Conservation (phyloP, 2,329 filamentous ascomycete species). For the Fusarium begoniae region DNA sequence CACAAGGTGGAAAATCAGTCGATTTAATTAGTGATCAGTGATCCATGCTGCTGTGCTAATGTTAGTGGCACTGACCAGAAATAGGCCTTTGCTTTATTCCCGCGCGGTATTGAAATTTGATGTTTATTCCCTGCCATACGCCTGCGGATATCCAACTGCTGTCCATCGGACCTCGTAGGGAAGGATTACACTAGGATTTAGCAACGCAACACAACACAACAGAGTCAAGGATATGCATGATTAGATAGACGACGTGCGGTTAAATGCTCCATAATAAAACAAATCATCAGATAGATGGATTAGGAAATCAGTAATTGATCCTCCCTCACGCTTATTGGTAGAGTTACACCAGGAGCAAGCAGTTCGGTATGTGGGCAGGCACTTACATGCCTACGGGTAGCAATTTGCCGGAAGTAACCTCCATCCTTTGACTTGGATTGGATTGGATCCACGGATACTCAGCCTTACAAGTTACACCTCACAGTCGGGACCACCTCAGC, state of each 20-base stretch:
- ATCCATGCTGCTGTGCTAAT: not conserved
- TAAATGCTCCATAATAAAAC: not conserved
- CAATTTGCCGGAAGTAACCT: slow-evolving; percentile 9
- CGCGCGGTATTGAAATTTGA: not conserved
- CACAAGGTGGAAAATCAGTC: slow-evolving; percentile 33
- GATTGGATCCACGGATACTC: not conserved
- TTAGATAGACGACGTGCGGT: not conserved
- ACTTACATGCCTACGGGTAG: not conserved
- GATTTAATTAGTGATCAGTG: slow-evolving; percentile 1
- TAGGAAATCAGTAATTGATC: slow-evolving; percentile 17
- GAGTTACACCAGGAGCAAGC: not conserved
- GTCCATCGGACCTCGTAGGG: not conserved
- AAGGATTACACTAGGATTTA: not conserved
- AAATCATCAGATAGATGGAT: not conserved
- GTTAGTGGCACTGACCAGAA: not conserved
- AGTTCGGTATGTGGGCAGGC: not conserved
- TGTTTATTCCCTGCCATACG: not conserved
- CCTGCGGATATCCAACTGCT: not conserved
- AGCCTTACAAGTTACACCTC: slow-evolving; percentile 31
- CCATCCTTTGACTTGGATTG: not conserved
- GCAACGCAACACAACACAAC: not conserved
- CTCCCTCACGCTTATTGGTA: not conserved
- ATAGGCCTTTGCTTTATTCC: not conserved
- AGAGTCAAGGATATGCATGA: not conserved
- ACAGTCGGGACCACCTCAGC: slow-evolving; percentile 25